These are phyloP conservation scores for Aspergillus biplanus DNA, from an alignment of 495 filamentous ascomycete genomes.

Conservation along the genomic window DNA sequence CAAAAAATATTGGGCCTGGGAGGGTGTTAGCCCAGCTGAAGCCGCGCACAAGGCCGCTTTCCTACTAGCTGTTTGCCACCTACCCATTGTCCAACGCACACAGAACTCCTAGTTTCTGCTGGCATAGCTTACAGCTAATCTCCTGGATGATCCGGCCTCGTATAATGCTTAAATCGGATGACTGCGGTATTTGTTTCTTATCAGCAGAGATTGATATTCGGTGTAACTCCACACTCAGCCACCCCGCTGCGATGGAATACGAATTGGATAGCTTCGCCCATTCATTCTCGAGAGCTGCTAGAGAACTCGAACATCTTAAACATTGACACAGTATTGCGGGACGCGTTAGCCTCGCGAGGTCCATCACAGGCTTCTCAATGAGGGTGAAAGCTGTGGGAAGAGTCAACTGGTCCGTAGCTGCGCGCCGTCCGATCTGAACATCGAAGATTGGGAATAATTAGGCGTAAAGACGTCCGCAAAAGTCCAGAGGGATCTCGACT, in stretches of 20 bases:
- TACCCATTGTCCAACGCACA: slow-evolving; percentile 47
- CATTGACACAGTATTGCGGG: slow-evolving; percentile 49
- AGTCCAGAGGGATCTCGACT: slow-evolving; percentile 34
- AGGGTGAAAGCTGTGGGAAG: neutral
- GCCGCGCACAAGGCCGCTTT: neutral
- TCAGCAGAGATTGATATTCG: slow-evolving; percentile 47
- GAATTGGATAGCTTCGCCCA: slow-evolving; percentile 50
- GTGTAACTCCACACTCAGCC: slow-evolving; percentile 50
- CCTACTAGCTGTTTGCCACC: slow-evolving; percentile 17
- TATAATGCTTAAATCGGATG: slow-evolving; percentile 43
- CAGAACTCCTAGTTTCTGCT: slow-evolving; percentile 46
- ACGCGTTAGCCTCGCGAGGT: slow-evolving; percentile 42
- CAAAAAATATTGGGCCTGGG: slow-evolving; percentile 47
- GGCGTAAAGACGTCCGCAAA: slow-evolving; percentile 22
- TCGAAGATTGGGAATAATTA: neutral
- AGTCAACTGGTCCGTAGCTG: neutral
- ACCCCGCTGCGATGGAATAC: slow-evolving; percentile 46
- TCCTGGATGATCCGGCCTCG: slow-evolving; percentile 49
- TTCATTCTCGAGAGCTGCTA: slow-evolving; percentile 53
- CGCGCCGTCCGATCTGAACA: neutral
- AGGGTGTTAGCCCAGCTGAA: slow-evolving; percentile 18
- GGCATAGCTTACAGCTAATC: slow-evolving; percentile 49
- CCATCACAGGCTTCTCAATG: slow-evolving; percentile 32
- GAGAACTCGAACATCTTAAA: slow-evolving; percentile 48
- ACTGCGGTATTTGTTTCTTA: slow-evolving; percentile 46